phyloP scores from a whole-genome alignment of 2,329 filamentous ascomycete genomes.

The Fusarium caatingaense region DNA sequence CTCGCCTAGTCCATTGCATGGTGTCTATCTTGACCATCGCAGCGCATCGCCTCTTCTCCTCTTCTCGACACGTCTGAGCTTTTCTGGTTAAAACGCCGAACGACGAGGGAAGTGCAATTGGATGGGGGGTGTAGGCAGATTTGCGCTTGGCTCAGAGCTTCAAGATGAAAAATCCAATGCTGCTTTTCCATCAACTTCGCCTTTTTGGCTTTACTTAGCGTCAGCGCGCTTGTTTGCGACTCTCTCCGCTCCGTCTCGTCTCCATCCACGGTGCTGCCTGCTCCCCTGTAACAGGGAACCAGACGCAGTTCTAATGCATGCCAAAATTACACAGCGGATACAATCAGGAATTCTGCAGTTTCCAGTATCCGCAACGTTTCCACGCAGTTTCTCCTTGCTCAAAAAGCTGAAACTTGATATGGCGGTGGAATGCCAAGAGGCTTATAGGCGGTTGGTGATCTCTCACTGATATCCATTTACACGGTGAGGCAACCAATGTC shows the following conservation, averaged over 20 bases:
- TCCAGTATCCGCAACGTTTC: conserved; percentile 20
- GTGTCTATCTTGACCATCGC: conserved; percentile 33
- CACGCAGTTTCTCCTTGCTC: conserved; percentile 16
- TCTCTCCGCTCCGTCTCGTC: conserved; percentile 27
- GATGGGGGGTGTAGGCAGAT: conserved; percentile 40
- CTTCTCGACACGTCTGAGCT: conserved; percentile 25
- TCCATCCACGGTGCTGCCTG: conserved; percentile 28
- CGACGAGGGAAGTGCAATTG: conserved; percentile 39
- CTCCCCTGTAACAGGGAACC: conserved; percentile 20
- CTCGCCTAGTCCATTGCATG: conserved; percentile 30
- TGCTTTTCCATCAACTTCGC: conserved; percentile 48
- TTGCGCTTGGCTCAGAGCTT: conserved; percentile 31
- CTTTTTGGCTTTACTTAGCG: conserved; percentile 47
- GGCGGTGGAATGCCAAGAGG: conserved; percentile 24
- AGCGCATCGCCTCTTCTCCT: conserved; percentile 15
- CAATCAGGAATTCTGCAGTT: conserved; percentile 28
- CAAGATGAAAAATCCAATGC: conserved; percentile 47
- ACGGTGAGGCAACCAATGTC: conserved; percentile 32
- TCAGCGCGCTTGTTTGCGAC: conserved; percentile 49
- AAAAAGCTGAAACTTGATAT: conserved; percentile 17
- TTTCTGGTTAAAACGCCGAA: conserved; percentile 25
- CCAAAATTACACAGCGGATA: conserved; percentile 36
- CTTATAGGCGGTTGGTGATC: conserved; percentile 21
- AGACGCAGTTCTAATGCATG: conserved; percentile 38
- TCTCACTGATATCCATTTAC: conserved; percentile 35